Conservation (phyloP, 371 early-diverging fungal genomes). For the Apophysomyces trapeziformis region DNA sequence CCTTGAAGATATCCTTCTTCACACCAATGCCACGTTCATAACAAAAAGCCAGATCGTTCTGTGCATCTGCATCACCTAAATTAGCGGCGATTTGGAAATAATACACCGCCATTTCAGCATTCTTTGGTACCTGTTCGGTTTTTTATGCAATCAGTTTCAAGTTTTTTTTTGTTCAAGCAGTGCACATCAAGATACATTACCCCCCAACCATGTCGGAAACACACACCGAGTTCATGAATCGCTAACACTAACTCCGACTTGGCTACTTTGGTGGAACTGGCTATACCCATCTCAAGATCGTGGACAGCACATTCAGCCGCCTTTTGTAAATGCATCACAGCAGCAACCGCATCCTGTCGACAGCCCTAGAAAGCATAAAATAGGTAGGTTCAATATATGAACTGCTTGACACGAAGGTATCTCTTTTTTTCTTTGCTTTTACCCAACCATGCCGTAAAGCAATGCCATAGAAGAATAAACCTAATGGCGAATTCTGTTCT, state of each 20-base stretch:
- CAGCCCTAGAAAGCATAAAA: conserved; percentile 53
- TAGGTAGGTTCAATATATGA: too few relatives aligned
- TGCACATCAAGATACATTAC: conserved; percentile 37
- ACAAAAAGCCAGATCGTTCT: conserved; percentile 83
- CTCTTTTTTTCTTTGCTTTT: neutral
- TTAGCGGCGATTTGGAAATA: conserved; percentile 90
- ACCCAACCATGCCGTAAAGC: conserved; percentile 92
- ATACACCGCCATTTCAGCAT: conserved; percentile 79
- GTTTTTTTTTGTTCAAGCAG: too few relatives aligned
- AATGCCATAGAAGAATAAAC: conserved; percentile 87
- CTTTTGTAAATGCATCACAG: conserved; percentile 77
- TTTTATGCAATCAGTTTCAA: neutral
- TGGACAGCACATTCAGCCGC: conserved; percentile 77
- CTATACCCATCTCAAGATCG: conserved; percentile 52
- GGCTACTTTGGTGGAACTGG: conserved; percentile 32
- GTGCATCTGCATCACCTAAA: conserved; percentile 90
- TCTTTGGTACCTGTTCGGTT: conserved; percentile 61
- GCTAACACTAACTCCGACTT: conserved; percentile 73
- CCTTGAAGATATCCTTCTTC: conserved; percentile 76
- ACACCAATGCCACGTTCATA: conserved; percentile 83
- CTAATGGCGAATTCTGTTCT: conserved; percentile 71
- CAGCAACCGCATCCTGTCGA: conserved; percentile 61
- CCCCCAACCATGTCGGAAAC: conserved; percentile 93
- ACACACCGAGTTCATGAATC: conserved; percentile 84
- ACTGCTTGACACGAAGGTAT: too few relatives aligned